Evolutionary conservation across 345 rosid genomes (phyloP).

Genomic region (Hevea brasiliensis): DNA sequence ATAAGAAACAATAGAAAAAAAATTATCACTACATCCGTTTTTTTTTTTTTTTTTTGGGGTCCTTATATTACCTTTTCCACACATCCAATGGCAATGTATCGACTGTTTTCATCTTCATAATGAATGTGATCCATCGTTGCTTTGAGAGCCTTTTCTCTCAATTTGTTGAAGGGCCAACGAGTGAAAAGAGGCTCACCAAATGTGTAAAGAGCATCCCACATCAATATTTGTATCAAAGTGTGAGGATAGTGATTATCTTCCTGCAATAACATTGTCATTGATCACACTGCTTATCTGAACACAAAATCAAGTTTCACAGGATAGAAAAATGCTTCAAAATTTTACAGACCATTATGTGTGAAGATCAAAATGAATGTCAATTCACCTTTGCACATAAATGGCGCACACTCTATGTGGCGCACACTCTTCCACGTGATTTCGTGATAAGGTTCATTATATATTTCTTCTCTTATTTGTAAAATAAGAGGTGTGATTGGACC

Average conservation of each 20-base stretch:
- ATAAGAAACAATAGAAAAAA: background rate
- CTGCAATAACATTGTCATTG: background rate
- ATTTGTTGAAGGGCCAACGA: conserved; percentile 20
- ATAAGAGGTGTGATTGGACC: conserved; percentile 28
- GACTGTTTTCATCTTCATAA: conserved; percentile 39
- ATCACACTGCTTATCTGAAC: background rate
- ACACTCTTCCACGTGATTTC: conserved; percentile 18
- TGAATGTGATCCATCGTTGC: conserved; percentile 22
- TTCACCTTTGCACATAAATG: conserved; percentile 25
- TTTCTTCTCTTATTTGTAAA: conserved; percentile 17
- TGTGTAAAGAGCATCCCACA: conserved; percentile 20
- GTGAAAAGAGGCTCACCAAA: conserved; percentile 12
- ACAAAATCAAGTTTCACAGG: no score
- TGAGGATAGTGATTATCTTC: conserved; percentile 22
- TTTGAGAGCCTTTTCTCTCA: conserved; percentile 18
- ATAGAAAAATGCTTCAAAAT: no score
- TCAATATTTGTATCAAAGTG: conserved; percentile 12
- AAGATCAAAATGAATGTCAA: background rate
- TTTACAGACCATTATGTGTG: background rate
- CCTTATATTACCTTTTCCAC: conserved; percentile 7
- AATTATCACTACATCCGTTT: no score
- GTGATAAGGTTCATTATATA: conserved; percentile 21
- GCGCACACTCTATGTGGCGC: no score
- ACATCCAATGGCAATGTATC: conserved; percentile 30
- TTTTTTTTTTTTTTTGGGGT: no score